Conservation (phyloP, 306 rosid species). For the Lagenaria siceraria region DNA sequence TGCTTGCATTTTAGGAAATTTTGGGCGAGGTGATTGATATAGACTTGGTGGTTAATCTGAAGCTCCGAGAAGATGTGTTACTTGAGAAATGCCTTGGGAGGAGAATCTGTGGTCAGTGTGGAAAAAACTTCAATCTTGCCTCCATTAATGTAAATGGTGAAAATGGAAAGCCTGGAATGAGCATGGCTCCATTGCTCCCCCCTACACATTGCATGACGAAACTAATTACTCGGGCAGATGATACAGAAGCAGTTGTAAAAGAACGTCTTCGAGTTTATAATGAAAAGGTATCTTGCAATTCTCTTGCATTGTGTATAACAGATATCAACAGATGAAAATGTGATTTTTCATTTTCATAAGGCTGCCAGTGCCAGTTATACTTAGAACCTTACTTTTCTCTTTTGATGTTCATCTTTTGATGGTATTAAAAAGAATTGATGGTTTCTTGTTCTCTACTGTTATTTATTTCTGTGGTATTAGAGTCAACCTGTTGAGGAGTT, state of each 20-base stretch:
- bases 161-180: constrained; percentile 56
- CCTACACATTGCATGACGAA: constrained; percentile 74
- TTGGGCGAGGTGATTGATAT: constrained; percentile 78
- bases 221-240: constrained; percentile 76
- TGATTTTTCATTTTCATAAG: not conserved
- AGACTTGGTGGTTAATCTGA: constrained; percentile 84
- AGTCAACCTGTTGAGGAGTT: constrained; percentile 81
- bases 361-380: not conserved
- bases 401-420: not conserved
- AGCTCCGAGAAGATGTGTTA: constrained; percentile 75
- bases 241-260: constrained; percentile 59
- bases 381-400: not conserved
- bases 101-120: constrained; percentile 74
- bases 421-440: not conserved
- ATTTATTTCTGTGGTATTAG: constrained; percentile 26
- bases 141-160: constrained; percentile 59
- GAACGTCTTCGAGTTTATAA: constrained; percentile 73
- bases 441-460: not conserved
- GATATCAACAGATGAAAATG: not conserved
- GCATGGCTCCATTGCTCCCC: constrained; percentile 94
- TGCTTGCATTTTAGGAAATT: constrained; percentile 46
- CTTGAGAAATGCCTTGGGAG: constrained; percentile 92
- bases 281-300: constrained; percentile 45
- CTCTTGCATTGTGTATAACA: not conserved
- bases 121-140: constrained; percentile 74